Evolutionary conservation across 371 early-diverging fungal genomes (phyloP).

Genomic region (Parasitella parasitica): DNA sequence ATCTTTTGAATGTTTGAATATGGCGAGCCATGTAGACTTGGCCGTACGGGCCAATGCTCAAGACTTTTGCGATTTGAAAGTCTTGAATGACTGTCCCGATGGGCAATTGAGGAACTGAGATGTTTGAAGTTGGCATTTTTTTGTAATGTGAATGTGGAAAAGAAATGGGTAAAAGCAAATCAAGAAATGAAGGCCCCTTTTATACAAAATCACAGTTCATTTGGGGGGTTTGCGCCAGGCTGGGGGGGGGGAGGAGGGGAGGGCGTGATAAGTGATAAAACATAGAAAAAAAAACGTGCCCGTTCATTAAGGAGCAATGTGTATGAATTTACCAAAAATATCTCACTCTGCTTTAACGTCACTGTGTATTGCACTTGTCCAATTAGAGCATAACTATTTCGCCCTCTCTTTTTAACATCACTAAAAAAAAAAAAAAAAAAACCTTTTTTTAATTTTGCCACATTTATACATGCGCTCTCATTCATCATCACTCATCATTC

Average conservation of each 20-base stretch:
- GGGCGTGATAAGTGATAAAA: background rate
- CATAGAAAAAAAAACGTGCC: background rate
- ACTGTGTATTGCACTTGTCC: background rate
- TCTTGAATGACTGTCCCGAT: slow-evolving; percentile 38
- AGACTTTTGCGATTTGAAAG: slow-evolving; percentile 43
- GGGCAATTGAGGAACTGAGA: slow-evolving; percentile 9
- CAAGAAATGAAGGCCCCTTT: background rate
- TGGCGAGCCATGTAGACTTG: slow-evolving; percentile 64
- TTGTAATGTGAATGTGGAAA: background rate
- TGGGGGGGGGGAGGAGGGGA: background rate
- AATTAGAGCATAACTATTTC: background rate
- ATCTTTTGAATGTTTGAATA: slow-evolving; percentile 30
- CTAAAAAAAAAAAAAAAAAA: background rate
- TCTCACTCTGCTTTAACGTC: background rate
- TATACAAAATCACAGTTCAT: background rate
- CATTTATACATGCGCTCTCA: background rate
- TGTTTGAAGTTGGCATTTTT: background rate
- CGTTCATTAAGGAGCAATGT: background rate
- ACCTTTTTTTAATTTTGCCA: slow-evolving; percentile 4
- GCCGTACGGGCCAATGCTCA: slow-evolving; percentile 73
- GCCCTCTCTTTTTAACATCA: slow-evolving; percentile 1
- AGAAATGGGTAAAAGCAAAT: background rate
- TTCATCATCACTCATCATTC: background rate
- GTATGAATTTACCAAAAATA: background rate
- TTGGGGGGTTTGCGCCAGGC: too few species aligned